These are phyloP conservation scores for Cyberlindnera americana DNA, from an alignment of 805 yeast genomes.

Conservation along the genomic window DNA sequence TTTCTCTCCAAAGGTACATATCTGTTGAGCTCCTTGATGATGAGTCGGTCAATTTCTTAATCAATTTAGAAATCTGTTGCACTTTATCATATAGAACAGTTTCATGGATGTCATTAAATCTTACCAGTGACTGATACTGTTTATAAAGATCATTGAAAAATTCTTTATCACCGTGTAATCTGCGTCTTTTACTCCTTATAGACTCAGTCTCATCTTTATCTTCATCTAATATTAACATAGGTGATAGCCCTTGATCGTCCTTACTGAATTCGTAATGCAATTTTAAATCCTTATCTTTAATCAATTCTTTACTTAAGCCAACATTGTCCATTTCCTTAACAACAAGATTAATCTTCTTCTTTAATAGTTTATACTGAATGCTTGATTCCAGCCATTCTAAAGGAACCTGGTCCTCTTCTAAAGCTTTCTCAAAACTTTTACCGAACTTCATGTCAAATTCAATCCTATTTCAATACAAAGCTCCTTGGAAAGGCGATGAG, in stretches of 20 bases:
- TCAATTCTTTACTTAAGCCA: slow-evolving; percentile 50
- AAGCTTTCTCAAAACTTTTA: slow-evolving; percentile 60
- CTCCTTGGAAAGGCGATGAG: too few relatives aligned
- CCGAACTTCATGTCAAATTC: slow-evolving; percentile 63
- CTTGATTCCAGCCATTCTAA: slow-evolving; percentile 65
- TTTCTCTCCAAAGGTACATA: slow-evolving; percentile 65
- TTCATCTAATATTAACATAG: slow-evolving; percentile 8
- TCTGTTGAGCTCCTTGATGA: slow-evolving; percentile 42
- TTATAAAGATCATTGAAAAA: slow-evolving; percentile 21
- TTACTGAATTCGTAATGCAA: slow-evolving; percentile 21
- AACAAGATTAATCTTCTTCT: slow-evolving; percentile 62
- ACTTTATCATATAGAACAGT: slow-evolving; percentile 9
- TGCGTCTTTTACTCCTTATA: slow-evolving; percentile 9
- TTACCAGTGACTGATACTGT: slow-evolving; percentile 25
- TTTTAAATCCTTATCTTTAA: slow-evolving; percentile 5
- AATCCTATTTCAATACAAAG: too few relatives aligned
- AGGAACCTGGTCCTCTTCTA: slow-evolving; percentile 60
- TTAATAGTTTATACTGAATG: slow-evolving; percentile 67
- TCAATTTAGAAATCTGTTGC: slow-evolving; percentile 31
- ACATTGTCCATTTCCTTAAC: slow-evolving; percentile 58
- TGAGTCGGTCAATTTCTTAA: slow-evolving; percentile 13
- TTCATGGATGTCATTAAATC: slow-evolving; percentile 50
- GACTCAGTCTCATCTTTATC: slow-evolving; percentile 14
- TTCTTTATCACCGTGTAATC: slow-evolving; percentile 9
- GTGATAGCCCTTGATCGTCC: slow-evolving; percentile 8